Evolutionary conservation across 2,329 filamentous ascomycete genomes (phyloP).

Genomic region (Claviceps maximensis): DNA sequence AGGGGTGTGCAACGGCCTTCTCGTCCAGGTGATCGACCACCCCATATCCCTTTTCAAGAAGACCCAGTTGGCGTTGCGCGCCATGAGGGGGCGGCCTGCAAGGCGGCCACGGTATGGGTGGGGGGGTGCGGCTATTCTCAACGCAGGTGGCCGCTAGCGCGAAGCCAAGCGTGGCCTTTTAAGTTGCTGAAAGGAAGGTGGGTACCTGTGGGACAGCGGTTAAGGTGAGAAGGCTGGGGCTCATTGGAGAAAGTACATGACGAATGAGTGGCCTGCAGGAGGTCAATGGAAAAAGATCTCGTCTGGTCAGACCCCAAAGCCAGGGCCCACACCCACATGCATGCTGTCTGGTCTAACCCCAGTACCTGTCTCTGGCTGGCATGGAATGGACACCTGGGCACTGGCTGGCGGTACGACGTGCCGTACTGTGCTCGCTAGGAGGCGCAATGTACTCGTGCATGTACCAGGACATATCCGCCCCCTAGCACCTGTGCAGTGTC

Average conservation of each 20-base stretch:
- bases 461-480: neutral
- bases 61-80: constrained; percentile 31
- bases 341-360: neutral
- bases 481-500: neutral
- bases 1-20: constrained; percentile 33
- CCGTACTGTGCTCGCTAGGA: neutral
- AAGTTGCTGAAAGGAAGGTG: neutral
- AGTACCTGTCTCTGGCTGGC: neutral
- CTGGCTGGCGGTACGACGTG: neutral
- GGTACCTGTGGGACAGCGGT: neutral
- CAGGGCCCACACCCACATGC: neutral
- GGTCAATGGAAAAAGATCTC: neutral
- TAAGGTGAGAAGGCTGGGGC: neutral
- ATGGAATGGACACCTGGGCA: too few relatives aligned
- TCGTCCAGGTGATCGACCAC: constrained; percentile 40
- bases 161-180: constrained; percentile 13
- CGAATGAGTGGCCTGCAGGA: neutral
- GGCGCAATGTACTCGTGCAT: neutral
- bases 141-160: constrained; percentile 10
- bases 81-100: constrained; percentile 25
- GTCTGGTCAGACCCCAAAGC: neutral
- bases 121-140: constrained; percentile 2
- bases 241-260: neutral
- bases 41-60: constrained; percentile 36
- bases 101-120: constrained; percentile 8